Evolutionary conservation across 495 filamentous ascomycete species (phyloP), one percentile per base, ranked within the genome.

Genomic region (Platismatia glauca): DNA sequence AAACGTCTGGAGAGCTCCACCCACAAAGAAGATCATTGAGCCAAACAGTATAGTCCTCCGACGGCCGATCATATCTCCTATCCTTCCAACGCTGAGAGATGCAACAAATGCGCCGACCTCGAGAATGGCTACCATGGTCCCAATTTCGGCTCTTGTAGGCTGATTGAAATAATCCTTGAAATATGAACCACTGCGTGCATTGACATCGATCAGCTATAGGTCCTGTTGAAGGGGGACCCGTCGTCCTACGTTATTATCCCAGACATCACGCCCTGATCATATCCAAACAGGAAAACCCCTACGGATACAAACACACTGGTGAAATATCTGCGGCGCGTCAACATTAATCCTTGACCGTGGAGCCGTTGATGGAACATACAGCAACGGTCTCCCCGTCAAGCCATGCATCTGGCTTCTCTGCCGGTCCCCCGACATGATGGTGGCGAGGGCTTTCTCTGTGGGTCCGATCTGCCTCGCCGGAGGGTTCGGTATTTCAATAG

Each of bases 261-360:
- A 63, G 95, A 97, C 94, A 97, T 97, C 55, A 98, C 94, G 64
- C 94, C 94, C 74, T 98, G 94, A 71, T 98, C 94, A 82, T 98
- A 98, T 60, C 94, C 95, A 73, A 98, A 98, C 33, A 98, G 79
- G 68, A 98, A 98, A 33, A 98, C 94, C 31, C 94, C 94, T 71
- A 98, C 81, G 57, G 95, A 97, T 66, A 98, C 94, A 76, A 98
- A 97, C 20, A 98, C 89, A 72, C 89, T 96, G 38, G 95, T 96
- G 72, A 98, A 97, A 72, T 97, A 98, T 58, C 91, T 96, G 69
- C 34, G 64, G 27, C 60, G 63, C 7, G 69, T 85, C 62, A 82
- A 29, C 62, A 58, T 59, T 27, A 37, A 38, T 34, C 15, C 7
- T 35, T 24, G n/a, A 60, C 22, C 12, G 18, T 50, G 57, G 52